Conservation (phyloP, 352 stramenopile genomes). For the Pythium volutum region DNA sequence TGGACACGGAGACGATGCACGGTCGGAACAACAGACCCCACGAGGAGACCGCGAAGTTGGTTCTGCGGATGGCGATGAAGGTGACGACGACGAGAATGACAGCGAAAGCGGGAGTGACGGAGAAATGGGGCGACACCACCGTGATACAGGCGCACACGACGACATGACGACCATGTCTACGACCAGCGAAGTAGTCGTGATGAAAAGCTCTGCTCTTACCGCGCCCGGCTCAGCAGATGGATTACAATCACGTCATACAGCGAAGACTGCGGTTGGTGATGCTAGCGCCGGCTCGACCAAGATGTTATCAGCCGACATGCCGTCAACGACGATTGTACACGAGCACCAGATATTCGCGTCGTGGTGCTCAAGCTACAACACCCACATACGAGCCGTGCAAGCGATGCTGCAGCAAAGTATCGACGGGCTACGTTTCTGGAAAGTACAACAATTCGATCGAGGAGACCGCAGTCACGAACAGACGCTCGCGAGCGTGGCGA, state of each 20-base stretch:
- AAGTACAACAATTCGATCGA: not conserved
- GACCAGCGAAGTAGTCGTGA: not conserved
- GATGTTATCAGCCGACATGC: not conserved
- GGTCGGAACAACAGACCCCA: not conserved
- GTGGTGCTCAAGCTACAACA: conserved; percentile 11
- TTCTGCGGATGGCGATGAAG: not conserved
- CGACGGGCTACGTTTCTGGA: conserved; percentile 11
- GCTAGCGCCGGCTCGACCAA: not conserved
- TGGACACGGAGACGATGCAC: not conserved
- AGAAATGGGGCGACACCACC: not conserved
- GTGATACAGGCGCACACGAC: not conserved
- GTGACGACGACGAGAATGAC: not conserved
- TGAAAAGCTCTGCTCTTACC: not conserved
- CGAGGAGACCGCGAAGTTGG: not conserved
- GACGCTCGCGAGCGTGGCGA: conserved; percentile 5
- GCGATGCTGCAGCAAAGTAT: not conserved
- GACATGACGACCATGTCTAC: not conserved
- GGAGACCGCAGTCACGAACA: not conserved
- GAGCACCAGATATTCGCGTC: not conserved
- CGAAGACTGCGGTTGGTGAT: not conserved
- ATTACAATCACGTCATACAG: not conserved
- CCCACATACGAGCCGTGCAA: not conserved
- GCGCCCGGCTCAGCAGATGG: not conserved
- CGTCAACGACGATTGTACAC: not conserved
- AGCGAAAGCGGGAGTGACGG: not conserved